Evolutionary conservation across 306 rosid species (phyloP), one percentile per base, ranked within the genome.

Genomic region (Prunus padus): DNA sequence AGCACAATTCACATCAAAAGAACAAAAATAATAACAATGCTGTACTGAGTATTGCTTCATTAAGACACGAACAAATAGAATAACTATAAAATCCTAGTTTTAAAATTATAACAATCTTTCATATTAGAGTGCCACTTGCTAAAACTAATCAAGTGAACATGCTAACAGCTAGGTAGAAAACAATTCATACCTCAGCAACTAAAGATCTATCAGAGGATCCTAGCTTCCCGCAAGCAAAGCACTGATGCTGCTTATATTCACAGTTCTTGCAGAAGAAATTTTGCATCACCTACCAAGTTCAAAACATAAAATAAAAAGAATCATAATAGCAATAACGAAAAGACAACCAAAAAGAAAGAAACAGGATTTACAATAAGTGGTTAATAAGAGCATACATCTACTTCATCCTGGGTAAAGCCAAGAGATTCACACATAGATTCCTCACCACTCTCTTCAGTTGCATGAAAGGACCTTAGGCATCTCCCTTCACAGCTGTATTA

Each of bases 401-500:
- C 89, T 89, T 92, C 91, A 49, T 87, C 88, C 69, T 14, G 50
- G n/a, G 82, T 78, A 67, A 84, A 77, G 69, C 99, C 96, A 49
- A 95, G 97, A 80, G 99, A 85, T 50, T 12, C 79, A 67, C 99
- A 95, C 4, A 5, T 3, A 72, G 93, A 89, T 11, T 88, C 95
- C 15, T 33, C 83, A 30, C 91, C 96, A 70, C 76, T 88, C 77
- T 88, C 85, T 73, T 37, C 77, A 65, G 84, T 86, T 22, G 96
- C 87, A 90, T 95, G 99, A 76, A 95, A 95, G 12, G 96, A 88
- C 86, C 97, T 90, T 85, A 95, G 78, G 91, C 99, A 95, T 74
- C 87, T 88, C 72, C 99, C 99, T 37, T 95, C 99, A 70, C 99
- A 95, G 78, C 99, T 92, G 79, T 82, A 81, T 20, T 26, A 46